Evolutionary conservation across 108 stramenopile species (phyloP).

Genomic region (Skeletonema costatum): DNA sequence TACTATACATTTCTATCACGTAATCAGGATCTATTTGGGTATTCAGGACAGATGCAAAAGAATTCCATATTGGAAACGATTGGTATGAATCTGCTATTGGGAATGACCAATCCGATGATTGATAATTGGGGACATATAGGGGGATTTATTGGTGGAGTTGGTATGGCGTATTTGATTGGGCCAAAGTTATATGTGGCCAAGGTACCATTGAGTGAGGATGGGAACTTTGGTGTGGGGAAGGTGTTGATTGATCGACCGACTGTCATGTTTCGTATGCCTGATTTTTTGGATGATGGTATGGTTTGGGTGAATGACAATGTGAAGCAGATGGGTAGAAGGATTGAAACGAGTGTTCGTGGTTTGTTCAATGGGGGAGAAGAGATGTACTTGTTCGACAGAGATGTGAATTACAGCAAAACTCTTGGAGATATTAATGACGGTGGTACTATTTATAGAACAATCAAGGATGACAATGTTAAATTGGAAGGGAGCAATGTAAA

Average conservation of each 20-base stretch:
- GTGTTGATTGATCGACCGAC: constrained; percentile 40
- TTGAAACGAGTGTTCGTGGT: neutral
- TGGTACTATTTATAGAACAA: constrained; percentile 8
- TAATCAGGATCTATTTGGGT: constrained; percentile 64
- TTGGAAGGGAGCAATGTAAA: constrained; percentile 10
- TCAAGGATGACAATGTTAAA: constrained; percentile 2
- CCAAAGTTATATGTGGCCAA: constrained; percentile 66
- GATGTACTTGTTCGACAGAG: constrained; percentile 4
- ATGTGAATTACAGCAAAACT: constrained; percentile 6
- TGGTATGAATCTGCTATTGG: constrained; percentile 47
- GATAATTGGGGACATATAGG: constrained; percentile 87
- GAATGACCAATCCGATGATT: constrained; percentile 52
- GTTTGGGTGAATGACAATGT: constrained; percentile 14
- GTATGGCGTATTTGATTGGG: constrained; percentile 78
- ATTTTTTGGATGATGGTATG: constrained; percentile 19
- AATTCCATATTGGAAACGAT: constrained; percentile 40
- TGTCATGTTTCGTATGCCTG: constrained; percentile 19
- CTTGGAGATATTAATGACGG: constrained; percentile 1
- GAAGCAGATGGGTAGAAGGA: constrained; percentile 16
- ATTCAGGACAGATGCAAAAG: constrained; percentile 33
- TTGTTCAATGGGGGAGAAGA: constrained; percentile 5
- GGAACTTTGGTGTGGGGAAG: constrained; percentile 6
- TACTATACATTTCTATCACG: constrained; percentile 73
- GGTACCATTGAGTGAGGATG: constrained; percentile 64
- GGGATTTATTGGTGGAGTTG: constrained; percentile 71